Conservation (phyloP, 73 alveolate species). For the Uronychia setigera region DNA sequence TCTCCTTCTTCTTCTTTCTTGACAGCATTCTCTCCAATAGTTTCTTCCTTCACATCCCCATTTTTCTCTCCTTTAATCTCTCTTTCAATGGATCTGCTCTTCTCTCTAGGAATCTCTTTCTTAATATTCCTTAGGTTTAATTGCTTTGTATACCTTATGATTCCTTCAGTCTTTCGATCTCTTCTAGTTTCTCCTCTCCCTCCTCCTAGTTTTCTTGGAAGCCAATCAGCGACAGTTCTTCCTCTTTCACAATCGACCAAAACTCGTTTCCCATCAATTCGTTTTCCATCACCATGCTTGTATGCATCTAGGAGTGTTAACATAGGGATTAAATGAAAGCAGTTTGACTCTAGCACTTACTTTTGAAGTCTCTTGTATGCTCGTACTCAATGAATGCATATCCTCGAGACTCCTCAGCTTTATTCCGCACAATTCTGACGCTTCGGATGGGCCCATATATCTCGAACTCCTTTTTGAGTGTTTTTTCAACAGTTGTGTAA, state of each 20-base stretch:
- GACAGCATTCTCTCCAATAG: slow-evolving; percentile 2
- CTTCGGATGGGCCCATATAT: slow-evolving; percentile 88
- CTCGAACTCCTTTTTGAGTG: slow-evolving; percentile 85
- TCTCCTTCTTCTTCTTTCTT: slow-evolving; percentile 21
- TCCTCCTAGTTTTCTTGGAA: slow-evolving; percentile 93
- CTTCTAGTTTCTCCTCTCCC: slow-evolving; percentile 83
- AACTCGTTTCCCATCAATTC: slow-evolving; percentile 91
- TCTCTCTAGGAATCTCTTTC: slow-evolving; percentile 27
- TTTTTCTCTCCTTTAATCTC: slow-evolving; percentile 14
- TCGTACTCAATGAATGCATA: slow-evolving; percentile 96
- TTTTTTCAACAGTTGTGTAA: slow-evolving; percentile 84
- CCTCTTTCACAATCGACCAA: slow-evolving; percentile 94
- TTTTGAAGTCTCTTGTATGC: slow-evolving; percentile 72
- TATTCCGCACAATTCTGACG: slow-evolving; percentile 80
- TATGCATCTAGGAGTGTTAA: background rate
- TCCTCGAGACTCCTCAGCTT: slow-evolving; percentile 93
- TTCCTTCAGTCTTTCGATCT: slow-evolving; percentile 48
- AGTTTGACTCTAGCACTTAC: background rate
- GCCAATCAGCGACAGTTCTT: slow-evolving; percentile 79
- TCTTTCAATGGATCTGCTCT: background rate
- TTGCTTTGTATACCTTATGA: slow-evolving; percentile 18
- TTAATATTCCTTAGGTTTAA: background rate
- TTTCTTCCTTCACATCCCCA: slow-evolving; percentile 8
- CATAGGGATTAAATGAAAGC: slow-evolving; percentile 59
- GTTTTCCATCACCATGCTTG: slow-evolving; percentile 79